A percentile compares a stretch with the other conserved stretches of the same genome.
phyloP scores from a whole-genome alignment of 768 basidiomycete genomes.

The Podaxis pistillaris region DNA sequence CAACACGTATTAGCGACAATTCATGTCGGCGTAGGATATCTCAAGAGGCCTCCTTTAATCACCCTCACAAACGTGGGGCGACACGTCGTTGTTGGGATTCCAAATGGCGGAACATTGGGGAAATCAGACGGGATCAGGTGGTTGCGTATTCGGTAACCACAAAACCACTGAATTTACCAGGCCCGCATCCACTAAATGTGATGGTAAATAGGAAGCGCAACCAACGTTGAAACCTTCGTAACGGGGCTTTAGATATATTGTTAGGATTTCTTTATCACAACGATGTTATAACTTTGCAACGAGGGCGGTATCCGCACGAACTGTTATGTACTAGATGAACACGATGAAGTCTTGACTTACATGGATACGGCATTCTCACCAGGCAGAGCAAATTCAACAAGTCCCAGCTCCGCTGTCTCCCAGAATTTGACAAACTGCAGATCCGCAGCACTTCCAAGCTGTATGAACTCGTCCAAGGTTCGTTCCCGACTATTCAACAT shows the following conservation, averaged over 20 bases:
- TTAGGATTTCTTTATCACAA: background rate
- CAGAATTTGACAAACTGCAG: slow-evolving; percentile 31
- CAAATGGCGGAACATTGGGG: slow-evolving; percentile 11
- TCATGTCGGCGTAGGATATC: slow-evolving; percentile 14
- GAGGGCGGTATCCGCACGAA: background rate
- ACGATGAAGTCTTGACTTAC: no score
- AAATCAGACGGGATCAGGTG: slow-evolving; percentile 7
- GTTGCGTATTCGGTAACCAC: slow-evolving; percentile 6
- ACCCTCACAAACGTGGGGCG: background rate
- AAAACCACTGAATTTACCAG: slow-evolving; percentile 2
- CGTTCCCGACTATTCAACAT: slow-evolving; percentile 42
- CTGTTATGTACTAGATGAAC: background rate
- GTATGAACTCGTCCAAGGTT: slow-evolving; percentile 36
- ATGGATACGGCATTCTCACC: background rate
- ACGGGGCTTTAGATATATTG: background rate
- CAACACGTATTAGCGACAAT: slow-evolving; percentile 6
- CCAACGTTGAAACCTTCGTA: background rate
- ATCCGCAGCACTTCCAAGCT: slow-evolving; percentile 29
- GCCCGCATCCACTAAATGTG: background rate
- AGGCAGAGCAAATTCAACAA: slow-evolving; percentile 25
- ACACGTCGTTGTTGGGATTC: slow-evolving; percentile 15
- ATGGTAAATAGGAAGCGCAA: background rate
- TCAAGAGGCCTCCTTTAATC: slow-evolving; percentile 13
- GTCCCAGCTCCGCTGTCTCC: slow-evolving; percentile 28
- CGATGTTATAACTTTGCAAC: background rate